These are phyloP conservation scores for Penicillium maclennaniae DNA, from an alignment of 495 filamentous ascomycete genomes.

Conservation along the genomic window DNA sequence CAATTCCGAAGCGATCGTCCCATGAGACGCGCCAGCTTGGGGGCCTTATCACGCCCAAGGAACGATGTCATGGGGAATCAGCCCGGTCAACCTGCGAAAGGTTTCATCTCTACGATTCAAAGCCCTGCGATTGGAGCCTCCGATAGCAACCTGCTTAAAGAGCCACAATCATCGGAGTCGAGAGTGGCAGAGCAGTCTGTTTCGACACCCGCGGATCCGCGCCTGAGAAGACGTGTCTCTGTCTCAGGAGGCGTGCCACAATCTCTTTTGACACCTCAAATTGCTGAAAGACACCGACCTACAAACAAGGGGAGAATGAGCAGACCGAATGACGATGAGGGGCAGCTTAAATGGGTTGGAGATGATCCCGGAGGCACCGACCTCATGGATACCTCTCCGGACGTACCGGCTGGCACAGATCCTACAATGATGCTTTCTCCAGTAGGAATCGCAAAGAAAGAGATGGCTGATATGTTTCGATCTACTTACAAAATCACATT, in stretches of 20 bases:
- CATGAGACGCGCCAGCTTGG: not conserved
- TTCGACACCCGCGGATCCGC: not conserved
- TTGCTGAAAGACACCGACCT: not conserved
- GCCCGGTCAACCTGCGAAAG: not conserved
- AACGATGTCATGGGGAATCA: not conserved
- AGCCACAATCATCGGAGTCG: not conserved
- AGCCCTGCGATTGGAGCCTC: not conserved
- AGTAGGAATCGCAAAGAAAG: not conserved
- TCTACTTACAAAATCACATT: slow-evolving; percentile 15
- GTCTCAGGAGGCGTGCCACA: not conserved
- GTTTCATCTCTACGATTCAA: not conserved
- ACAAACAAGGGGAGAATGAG: not conserved
- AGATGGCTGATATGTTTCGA: slow-evolving; percentile 5
- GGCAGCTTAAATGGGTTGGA: not conserved
- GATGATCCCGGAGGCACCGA: not conserved
- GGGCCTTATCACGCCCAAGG: not conserved
- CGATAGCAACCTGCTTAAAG: not conserved
- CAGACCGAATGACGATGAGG: not conserved
- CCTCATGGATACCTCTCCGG: not conserved
- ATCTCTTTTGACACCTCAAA: not conserved
- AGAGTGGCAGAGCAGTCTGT: not conserved
- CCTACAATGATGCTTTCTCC: not conserved
- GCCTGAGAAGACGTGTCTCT: not conserved
- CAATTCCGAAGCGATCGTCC: not conserved
- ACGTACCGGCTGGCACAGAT: not conserved